Evolutionary conservation across 2,329 filamentous ascomycete species (phyloP), one percentile per base, ranked within the genome.

Genomic region (Botrytis cinerea): DNA sequence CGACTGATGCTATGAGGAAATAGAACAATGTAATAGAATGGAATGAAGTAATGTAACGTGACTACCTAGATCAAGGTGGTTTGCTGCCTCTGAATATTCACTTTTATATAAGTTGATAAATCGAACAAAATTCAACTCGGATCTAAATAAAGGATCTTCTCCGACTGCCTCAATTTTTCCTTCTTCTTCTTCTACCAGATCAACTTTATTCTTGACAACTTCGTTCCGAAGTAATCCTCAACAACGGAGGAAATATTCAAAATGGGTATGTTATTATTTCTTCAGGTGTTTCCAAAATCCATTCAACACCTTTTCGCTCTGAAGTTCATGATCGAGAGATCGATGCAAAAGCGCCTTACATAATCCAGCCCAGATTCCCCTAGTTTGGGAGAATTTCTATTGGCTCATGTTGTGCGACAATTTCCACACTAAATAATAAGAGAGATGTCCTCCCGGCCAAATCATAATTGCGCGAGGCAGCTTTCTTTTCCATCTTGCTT

Each of bases 401-500:
- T 69, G 66, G 66, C 25, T 43, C 8, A 57, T 4, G 20, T 40
- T 28, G 64, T 40, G 35, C 35, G 48, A 43, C 66, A 57, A 57
- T 68, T 57, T 57, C 66, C 66, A 68, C 66, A 69, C 48, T 68
- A 68, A 68, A 32, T 18, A 64, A 64, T 35, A 64, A 64, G 62
- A 48, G 62, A 66, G 45, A 66, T 67, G 25, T 54, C 64, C 32
- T 54, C 48, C 66, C 18, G 48, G 20, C n/a, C n/a, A n/a, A 45
- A 69, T 43, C 18, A 43, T 45, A 38, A 57, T 40, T 40, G 66
- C 66, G 48, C 48, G 12, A 57, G 66, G 66, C 66, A 43, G 48
- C 66, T 43, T 68, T 68, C 66, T 54, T 32, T 59, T 60, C 72
- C 62, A 38, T 67, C 70, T 63, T 54, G 43, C 60, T 70, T 48